Evolutionary conservation across 192 early-diverging fungal genomes (phyloP), one percentile per base, ranked within the genome.

Genomic region (Haplosporangium gracile): DNA sequence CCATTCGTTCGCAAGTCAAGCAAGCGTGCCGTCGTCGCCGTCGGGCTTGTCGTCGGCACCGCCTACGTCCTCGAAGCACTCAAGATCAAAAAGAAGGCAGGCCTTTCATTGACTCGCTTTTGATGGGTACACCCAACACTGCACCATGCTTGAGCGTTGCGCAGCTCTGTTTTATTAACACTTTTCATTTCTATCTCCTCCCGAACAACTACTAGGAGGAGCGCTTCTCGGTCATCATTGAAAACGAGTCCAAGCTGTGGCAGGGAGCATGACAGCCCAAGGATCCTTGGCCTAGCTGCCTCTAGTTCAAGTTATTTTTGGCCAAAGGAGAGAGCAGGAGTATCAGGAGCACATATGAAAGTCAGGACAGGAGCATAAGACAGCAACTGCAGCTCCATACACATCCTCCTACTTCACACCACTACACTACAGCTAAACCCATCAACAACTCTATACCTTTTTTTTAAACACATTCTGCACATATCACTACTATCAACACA

Each of bases 61-160:
- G 79, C 79, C 34, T 86, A 86, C 16, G 45, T 86, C 34, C 74
- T 86, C 24, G 84, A 86, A 68, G 84, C 84, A 78, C 79, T 86
- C 70, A 86, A 86, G 84, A 86, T 86, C 49, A 86, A 81, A 68
- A 86, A 86, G 74, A 86, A 86, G 84, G 84, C 49, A 74, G 11
- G 55, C 32, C 10, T 9, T 32, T 22, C 32, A 24, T 39, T 39
- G 49, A 51, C 49, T 26, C 68, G 11, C 34, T 71, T 55, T 74
- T 72, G 72, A 74, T 63, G 69, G 39, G 60, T 65, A 11, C 29
- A 45, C 11, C 43, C 11, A 45, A 45, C 65, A 68, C 13, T 68
- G 65, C 15, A 65, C 29, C 22, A n/a, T 60, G 9, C 29, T 24
- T 9, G 40, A 1, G 0, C 11, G 32, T 65, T 65, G 29, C 60